Base-by-base conservation (phyloP, 148 eudicot genomes). In the Beta vulgaris region DNA sequence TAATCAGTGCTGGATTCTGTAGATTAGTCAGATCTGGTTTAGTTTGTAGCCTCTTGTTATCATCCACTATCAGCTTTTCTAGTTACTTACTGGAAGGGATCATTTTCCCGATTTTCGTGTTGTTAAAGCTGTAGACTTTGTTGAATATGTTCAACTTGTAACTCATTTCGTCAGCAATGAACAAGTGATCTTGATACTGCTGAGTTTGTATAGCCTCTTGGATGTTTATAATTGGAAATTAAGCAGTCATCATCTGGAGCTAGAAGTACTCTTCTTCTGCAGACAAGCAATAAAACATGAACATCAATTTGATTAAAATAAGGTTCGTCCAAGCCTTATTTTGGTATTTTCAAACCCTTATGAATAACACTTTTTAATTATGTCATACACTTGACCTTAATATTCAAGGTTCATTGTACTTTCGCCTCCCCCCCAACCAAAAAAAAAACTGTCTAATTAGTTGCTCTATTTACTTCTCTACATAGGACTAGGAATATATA, bases 1-100 rank as follows among this genome's bases (percentile, higher is more conserved):
- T 95, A 87, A 76, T 44, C 4, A 13, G 19, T 51, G 40, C 14
- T 8, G 5, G 7, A 48, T 25, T 18, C 9, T 13, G 74, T 58
- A 69, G 68, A 61, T 44, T 58, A 48, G 62, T 69, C 57, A 69
- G 40, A 34, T 59, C 48, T 37, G 28, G 6, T 16, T 58, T 75
- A 66, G 70, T 34, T 68, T 78, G 43, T 58, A 74, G 55, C 67
- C 40, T 36, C n/a, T 54, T 32, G 28, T 70, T 32, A 6, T 62
- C 14, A 62, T 15, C 6, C n/a, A n/a, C n/a, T n/a, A 4, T 36
- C 39, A 53, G 64, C 40, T 21, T 64, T n/a, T 62, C 13, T 48
- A 14, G 3, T 48, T 16, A 48, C 53, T 21, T 48, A 14, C 23
- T 51, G 25, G 57, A 51, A 62, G 60, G 29, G 59, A 2, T 51